Evolutionary conservation across 108 stramenopile species (phyloP), one percentile per base, ranked within the genome.

Genomic region (Thalassiosira profunda): DNA sequence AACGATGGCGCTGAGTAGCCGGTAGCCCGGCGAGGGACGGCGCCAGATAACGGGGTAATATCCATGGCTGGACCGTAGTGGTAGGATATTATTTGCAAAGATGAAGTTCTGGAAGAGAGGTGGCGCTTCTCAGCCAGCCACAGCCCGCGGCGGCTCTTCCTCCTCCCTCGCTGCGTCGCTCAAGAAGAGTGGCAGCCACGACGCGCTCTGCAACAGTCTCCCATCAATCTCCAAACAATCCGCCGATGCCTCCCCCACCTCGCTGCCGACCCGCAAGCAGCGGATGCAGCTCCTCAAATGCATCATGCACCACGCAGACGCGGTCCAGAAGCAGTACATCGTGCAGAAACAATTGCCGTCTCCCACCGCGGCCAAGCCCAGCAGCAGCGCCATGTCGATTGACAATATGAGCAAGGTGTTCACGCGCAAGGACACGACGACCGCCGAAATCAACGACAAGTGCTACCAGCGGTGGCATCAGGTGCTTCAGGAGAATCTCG

Each of bases 281-380:
- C 68, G 76, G 12, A 78, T 78, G 76, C 61, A 44, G 10, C 68
- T 78, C 29, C 47, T 78, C 28, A 69, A 70, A 44, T 40, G 57
- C 56, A 69, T 78, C 14, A 78, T 70, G 37, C 68, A 78, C 36
- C 62, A 78, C 43, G 68, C 76, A 17, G 76, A 78, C 35, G 54
- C 54, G 0, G 68, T 78, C n/a, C 76, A 78, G 59, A 69, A 69
- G 25, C 55, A 70, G 54, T 78, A 57, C 52, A 21, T 62, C 20
- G 47, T 46, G 6, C 41, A 38, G 0, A 60, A 43, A 10, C 40
- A 28, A 11, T 5, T 55, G 7, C 10, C 18, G 5, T 23, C 26
- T 9, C 5, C 28, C 10, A 28, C 14, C 31, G 36, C n/a, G 17
- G 47, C 15, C 9, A 23, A 5, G 30, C 8, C 40, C n/a, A 38